Conservation (phyloP, 106 monocot genomes). For the Alisma plantagoaquatica region DNA sequence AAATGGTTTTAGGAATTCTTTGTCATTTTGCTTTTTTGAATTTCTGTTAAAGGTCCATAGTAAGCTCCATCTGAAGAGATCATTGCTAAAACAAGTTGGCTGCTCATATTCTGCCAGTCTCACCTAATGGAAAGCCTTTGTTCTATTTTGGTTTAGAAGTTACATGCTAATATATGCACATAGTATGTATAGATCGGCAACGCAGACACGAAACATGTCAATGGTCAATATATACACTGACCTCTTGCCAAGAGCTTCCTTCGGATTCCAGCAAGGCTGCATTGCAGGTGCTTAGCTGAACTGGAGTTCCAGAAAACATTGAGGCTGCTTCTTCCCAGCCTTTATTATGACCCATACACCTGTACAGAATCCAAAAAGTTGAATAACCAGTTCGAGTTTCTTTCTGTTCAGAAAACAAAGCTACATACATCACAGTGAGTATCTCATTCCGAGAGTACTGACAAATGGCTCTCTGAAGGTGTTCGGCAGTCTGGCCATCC, state of each 20-base stretch:
- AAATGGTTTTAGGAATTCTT: no score
- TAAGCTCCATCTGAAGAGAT: no score
- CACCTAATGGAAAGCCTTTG: no score
- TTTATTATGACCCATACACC: conserved; percentile 99
- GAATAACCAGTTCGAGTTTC: neutral
- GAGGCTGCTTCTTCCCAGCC: conserved; percentile 99
- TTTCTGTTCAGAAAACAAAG: neutral
- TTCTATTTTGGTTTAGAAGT: no score
- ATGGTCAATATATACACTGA: no score
- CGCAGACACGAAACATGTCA: no score
- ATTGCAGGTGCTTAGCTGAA: conserved; percentile 85
- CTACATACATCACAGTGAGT: conserved; percentile 61
- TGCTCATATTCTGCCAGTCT: no score
- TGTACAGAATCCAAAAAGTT: conserved; percentile 14
- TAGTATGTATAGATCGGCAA: no score
- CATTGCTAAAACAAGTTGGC: no score
- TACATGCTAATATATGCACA: no score
- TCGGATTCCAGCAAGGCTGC: conserved; percentile 83
- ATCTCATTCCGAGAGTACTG: conserved; percentile 66
- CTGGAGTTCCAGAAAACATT: conserved; percentile 64
- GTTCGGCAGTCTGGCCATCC: conserved; percentile 97
- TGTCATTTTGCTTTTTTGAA: no score
- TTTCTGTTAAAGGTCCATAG: no score
- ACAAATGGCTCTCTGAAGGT: conserved; percentile 78
- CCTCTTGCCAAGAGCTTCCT: conserved; percentile 92